These are phyloP conservation scores for Talaromyces sp. DNA, from an alignment of 2,329 filamentous ascomycete genomes.

Conservation along the genomic window DNA sequence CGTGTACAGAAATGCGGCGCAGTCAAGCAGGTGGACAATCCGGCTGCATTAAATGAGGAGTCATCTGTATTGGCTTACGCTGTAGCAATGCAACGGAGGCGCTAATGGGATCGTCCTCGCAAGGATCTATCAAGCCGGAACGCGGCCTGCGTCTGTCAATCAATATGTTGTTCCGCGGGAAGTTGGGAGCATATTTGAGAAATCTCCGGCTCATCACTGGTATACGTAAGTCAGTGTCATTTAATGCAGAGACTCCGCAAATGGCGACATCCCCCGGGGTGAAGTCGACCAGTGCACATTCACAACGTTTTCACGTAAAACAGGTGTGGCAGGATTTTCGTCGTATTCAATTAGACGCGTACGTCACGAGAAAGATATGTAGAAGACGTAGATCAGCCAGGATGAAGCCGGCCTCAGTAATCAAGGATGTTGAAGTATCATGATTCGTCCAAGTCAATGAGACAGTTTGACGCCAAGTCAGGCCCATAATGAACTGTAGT, in stretches of 20 bases:
- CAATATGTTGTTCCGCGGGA: neutral
- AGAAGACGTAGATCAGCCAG: neutral
- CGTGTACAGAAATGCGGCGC: conserved; percentile 3
- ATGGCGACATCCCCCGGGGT: neutral
- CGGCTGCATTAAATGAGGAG: conserved; percentile 2
- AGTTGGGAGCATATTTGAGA: too few relatives aligned
- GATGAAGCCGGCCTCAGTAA: neutral
- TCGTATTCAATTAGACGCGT: neutral
- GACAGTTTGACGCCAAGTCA: neutral
- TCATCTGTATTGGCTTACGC: neutral
- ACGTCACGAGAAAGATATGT: neutral
- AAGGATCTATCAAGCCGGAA: conserved; percentile 4
- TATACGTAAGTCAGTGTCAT: neutral
- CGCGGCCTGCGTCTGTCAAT: conserved; percentile 1
- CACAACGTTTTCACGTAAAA: neutral
- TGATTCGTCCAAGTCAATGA: conserved; percentile 6
- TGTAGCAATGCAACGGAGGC: neutral
- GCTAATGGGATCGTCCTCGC: conserved; percentile 9
- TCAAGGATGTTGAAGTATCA: neutral
- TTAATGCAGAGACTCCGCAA: neutral
- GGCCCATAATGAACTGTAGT: neutral
- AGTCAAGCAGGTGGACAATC: neutral
- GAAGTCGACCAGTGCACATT: neutral
- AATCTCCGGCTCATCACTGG: neutral
- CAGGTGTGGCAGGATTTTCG: neutral